A percentile compares a stretch with the other conserved stretches of the same genome.
Evolutionary conservation across 371 early-diverging fungal genomes (phyloP).

Genomic region (Zychaea mexicana): DNA sequence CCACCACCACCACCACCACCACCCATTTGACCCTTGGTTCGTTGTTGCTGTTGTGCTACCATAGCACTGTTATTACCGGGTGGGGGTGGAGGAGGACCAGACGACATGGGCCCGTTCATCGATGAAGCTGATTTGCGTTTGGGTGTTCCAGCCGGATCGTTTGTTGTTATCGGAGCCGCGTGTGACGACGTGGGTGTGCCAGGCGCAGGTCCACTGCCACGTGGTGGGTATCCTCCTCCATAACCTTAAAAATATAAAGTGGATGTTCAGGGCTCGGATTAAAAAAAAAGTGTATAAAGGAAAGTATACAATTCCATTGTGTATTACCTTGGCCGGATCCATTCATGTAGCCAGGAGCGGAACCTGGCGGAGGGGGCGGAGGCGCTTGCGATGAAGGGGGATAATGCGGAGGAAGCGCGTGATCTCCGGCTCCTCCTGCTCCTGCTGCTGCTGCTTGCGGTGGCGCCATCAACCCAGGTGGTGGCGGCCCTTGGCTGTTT

Average conservation of each 20-base stretch:
- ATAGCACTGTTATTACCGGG: constrained; percentile 2
- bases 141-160: constrained; percentile 7
- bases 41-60: constrained; percentile 15
- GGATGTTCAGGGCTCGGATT: background rate
- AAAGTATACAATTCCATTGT: too few relatives aligned
- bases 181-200: constrained; percentile 12
- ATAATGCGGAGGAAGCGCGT: constrained; percentile 21
- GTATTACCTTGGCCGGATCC: constrained; percentile 7
- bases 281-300: too few relatives aligned
- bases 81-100: constrained; percentile 14
- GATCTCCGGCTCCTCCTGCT: constrained; percentile 18
- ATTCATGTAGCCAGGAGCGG: constrained; percentile 14
- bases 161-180: background rate
- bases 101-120: background rate
- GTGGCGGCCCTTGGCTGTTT: constrained; percentile 12
- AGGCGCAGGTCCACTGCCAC: constrained; percentile 13
- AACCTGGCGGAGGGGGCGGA: constrained; percentile 9
- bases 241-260: background rate
- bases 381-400: constrained; percentile 19
- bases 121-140: constrained; percentile 14
- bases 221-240: constrained; percentile 16
- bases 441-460: constrained; percentile 29
- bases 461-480: constrained; percentile 37
- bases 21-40: constrained; percentile 17
- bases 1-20: too few relatives aligned